These are phyloP conservation scores for Leishmania martiniquensis DNA, from an alignment of 208 protist species.

Conservation along the genomic window DNA sequence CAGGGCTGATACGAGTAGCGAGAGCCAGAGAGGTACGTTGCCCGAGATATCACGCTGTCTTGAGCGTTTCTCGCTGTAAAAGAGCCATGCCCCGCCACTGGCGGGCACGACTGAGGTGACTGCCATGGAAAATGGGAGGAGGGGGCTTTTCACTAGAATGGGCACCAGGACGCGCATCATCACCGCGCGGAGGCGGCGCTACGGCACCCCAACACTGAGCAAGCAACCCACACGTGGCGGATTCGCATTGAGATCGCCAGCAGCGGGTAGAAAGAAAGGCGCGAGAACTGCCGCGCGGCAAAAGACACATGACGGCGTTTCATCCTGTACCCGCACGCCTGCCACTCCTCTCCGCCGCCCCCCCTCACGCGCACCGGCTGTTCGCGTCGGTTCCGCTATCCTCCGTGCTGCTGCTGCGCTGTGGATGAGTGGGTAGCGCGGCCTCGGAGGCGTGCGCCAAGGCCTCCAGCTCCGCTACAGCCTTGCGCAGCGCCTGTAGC, in stretches of 20 bases:
- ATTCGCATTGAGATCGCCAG: neutral
- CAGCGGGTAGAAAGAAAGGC: neutral
- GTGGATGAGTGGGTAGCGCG: constrained; percentile 5
- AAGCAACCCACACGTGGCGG: neutral
- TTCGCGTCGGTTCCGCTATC: neutral
- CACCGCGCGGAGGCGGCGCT: too few relatives aligned
- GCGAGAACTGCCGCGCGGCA: neutral
- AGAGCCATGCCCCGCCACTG: neutral
- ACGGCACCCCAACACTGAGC: neutral
- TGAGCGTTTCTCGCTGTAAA: too few relatives aligned
- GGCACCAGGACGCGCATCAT: neutral
- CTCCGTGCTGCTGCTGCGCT: constrained; percentile 1
- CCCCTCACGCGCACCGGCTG: neutral
- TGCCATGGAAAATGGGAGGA: neutral
- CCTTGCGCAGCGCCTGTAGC: constrained; percentile 43
- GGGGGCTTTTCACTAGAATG: too few relatives aligned
- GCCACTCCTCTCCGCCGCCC: neutral
- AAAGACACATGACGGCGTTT: neutral
- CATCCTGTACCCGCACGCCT: neutral
- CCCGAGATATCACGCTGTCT: neutral
- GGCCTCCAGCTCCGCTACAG: constrained; percentile 29
- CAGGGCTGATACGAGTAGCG: neutral
- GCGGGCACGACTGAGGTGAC: neutral
- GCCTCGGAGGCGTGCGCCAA: neutral
- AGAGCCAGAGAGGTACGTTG: neutral